Base-by-base conservation (phyloP, 441 rosid species). In the Erodium trifolium region DNA sequence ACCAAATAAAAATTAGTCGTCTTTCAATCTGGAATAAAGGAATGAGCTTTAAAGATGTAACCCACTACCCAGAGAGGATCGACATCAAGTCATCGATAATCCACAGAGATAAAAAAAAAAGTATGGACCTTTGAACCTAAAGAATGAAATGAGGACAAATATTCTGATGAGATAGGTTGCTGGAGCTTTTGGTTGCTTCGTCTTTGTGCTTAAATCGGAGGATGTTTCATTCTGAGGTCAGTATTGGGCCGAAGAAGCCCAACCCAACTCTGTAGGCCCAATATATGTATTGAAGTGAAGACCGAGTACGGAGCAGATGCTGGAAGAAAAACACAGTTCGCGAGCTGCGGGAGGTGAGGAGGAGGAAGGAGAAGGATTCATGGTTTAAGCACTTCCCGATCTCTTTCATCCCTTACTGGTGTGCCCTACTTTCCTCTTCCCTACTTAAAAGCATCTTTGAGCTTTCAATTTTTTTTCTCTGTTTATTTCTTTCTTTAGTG, bases 241-340 rank as follows among this genome's bases (percentile, higher is more conserved):
- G 53, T 47, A 47, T 47, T 47, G 53, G 53, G 53, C 53, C 53
- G n/a, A 47, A 47, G 17, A 51, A 51, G 17, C 57, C 57, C 57
- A 51, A 5, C 57, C 57, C 57, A 51, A 51, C 57, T 41, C 47
- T 41, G 47, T 41, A 51, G 17, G 57, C 57, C 57, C 57, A 51
- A 13, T 51, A 51, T 4, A 14, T 13, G 5, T 14, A 3, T 14
- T 51, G 14, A 11, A 7, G 8, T 37, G 63, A 19, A 59, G 31
- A 59, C 63, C 27, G 12, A 59, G 63, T 19, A 59, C 63, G 29
- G 63, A 57, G 10, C 63, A 17, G 63, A 59, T 8, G 27, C 13
- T 13, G 14, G 19, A 60, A 23, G 64, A 23, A 60, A 10, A 11
- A 4, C 23, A 10, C 34, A 11, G 31, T 60, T 60, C 64, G 31